Evolutionary conservation across 2,329 filamentous ascomycete species (phyloP), one percentile per base, ranked within the genome.

Genomic region (Bertia moriformis): DNA sequence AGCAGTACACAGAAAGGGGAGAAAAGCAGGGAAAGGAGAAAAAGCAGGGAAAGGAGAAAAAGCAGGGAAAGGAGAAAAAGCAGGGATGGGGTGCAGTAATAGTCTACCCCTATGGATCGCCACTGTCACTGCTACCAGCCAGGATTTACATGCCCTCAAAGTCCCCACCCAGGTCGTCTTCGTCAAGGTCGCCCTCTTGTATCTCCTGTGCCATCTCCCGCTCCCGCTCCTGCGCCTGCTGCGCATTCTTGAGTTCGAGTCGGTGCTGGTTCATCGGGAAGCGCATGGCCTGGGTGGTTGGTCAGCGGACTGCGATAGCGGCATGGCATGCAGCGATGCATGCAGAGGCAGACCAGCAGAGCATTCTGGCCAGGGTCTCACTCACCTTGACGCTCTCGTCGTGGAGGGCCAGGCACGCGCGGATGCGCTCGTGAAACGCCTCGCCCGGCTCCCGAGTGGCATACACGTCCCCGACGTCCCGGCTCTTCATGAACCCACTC

Each of bases 231-330:
- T 91, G 75, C n/a, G 91, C 91, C 63, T 98, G 91, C 60, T 96
- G 89, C 0, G 91, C 91, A 52, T 93, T 96, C 73, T 95, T 96
- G 41, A 98, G 72, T 63, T 98, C 91, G 41, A 96, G 70, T 14
- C 91, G 78, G 63, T 98, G 91, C 61, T 96, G 91, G 66, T 98
- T 95, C 89, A 96, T 96, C 2, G 91, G 91, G 64, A 96, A 98
- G 40, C 91, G 78, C 91, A 98, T 98, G 18, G 91, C 89, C 84
- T 89, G 39, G 19, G 4, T 10, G 22, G n/a, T n/a, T 10, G 22
- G 7, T 27, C 43, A 33, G n/a, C n/a, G n/a, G n/a, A n/a, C n/a
- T n/a, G n/a, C n/a, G 36, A 37, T 17, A 15, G 39, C 29, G 38
- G 15, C 7, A 40, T 38, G 44, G 61, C 53, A 63, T 51, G n/a